Evolutionary conservation across 345 rosid species (phyloP), one percentile per base, ranked within the genome.

Genomic region (Psidium friedrichsthalianum): DNA sequence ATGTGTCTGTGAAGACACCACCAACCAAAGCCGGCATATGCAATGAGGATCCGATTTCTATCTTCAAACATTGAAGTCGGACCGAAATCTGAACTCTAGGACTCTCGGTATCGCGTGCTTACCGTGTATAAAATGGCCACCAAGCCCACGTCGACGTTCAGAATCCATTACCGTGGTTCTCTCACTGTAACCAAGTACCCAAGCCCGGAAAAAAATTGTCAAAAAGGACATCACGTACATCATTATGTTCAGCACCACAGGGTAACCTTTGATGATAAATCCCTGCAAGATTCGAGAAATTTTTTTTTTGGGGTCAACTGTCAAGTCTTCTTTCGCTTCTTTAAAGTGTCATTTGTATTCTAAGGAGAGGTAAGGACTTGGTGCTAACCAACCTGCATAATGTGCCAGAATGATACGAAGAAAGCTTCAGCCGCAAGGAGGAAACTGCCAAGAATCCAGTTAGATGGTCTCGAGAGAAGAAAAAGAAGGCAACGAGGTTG

Each of bases 171-270:
- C 78, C 82, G 83, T 82, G 82, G 69, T 78, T 85, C 88, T 88
- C 90, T 86, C 87, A 83, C 92, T 53, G 82, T 64, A 54, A 83
- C 57, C 82, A 89, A 85, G 84, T 87, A 87, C 49, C 90, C 57
- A 20, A 90, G 52, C 84, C 90, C 92, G 82, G 94, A n/a, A 89
- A 83, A 85, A 91, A 87, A 92, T 88, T 42, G 90, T 87, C 83
- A 86, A 91, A 86, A 92, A 92, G 91, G 89, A 89, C 87, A 82
- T 85, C 85, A 87, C 87, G 64, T 59, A 90, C 87, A 90, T 88
- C 86, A 92, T 91, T 21, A 90, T 53, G 40, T 58, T 83, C 25
- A 90, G 76, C 88, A 88, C 92, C 29, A 88, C 91, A 2, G 92
- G 92, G 82, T 86, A 92, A 53, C 86, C 89, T 87, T 88, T 87